These are phyloP conservation scores for Bonia amplexicaulis DNA, from an alignment of 176 grass and related monocot species.

Conservation along the genomic window DNA sequence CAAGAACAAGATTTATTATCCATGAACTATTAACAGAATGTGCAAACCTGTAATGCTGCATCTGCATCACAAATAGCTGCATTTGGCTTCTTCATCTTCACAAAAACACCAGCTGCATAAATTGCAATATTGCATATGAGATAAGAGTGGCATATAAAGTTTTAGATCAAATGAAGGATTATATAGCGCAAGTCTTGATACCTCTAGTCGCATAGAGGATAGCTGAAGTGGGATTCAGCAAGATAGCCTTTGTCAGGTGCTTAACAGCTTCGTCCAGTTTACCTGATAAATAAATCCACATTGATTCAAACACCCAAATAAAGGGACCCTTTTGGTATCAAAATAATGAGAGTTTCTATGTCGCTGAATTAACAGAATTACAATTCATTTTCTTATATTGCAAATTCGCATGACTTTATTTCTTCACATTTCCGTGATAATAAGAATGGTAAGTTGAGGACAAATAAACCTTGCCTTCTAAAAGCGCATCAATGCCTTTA, in stretches of 20 bases:
- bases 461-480: conserved; percentile 36
- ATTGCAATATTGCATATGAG: conserved; percentile 10
- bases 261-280: conserved; percentile 53
- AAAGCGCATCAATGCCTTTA: conserved; percentile 36
- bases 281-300: conserved; percentile 39
- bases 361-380: background rate
- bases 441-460: background rate
- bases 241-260: conserved; percentile 51
- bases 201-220: conserved; percentile 71
- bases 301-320: conserved; percentile 18
- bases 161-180: background rate
- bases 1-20: conserved; percentile 2
- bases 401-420: background rate
- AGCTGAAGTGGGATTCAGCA: conserved; percentile 61
- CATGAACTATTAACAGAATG: background rate
- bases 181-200: background rate
- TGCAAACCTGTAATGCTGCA: conserved; percentile 54
- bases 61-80: conserved; percentile 72
- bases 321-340: too few species aligned
- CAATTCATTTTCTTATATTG: background rate
- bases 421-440: background rate
- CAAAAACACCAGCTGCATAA: conserved; percentile 52
- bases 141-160: background rate
- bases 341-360: background rate
- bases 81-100: conserved; percentile 58